Evolutionary conservation across 129 eudicot species (phyloP).

Genomic region (Flaveria trinervia): DNA sequence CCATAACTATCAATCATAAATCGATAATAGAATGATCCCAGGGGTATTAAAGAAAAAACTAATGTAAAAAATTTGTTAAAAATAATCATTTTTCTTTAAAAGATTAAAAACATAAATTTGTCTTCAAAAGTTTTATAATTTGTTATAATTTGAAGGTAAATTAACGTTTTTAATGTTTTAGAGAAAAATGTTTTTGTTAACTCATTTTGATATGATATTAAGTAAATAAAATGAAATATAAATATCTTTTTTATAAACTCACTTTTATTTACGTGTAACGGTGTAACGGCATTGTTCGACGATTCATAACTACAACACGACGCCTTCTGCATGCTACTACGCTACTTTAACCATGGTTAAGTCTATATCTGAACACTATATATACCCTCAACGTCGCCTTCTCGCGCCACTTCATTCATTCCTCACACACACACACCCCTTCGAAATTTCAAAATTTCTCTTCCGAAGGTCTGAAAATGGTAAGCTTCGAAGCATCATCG

Average conservation of each 20-base stretch:
- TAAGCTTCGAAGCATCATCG: conserved; percentile 22
- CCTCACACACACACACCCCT: neutral
- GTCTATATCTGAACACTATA: conserved; percentile 18
- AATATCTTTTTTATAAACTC: neutral
- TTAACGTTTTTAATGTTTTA: no score
- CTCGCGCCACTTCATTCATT: conserved; percentile 44
- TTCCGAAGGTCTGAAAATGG: conserved; percentile 32
- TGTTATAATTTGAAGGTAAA: no score
- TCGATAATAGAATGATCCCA: neutral
- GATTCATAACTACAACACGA: conserved; percentile 18
- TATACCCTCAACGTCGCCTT: conserved; percentile 25
- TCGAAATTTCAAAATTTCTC: conserved; percentile 28
- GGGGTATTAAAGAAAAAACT: neutral
- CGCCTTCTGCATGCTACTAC: conserved; percentile 26
- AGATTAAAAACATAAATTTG: no score
- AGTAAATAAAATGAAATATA: neutral
- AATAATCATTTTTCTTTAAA: no score
- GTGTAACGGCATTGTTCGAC: neutral
- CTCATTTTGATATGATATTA: conserved; percentile 6
- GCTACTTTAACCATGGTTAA: conserved; percentile 30
- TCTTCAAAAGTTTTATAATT: no score
- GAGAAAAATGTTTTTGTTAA: no score
- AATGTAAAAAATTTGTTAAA: neutral
- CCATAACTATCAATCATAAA: neutral
- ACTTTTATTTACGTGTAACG: neutral